Conservation (phyloP, 139 green algal species). For the Picochlorum sp. region DNA sequence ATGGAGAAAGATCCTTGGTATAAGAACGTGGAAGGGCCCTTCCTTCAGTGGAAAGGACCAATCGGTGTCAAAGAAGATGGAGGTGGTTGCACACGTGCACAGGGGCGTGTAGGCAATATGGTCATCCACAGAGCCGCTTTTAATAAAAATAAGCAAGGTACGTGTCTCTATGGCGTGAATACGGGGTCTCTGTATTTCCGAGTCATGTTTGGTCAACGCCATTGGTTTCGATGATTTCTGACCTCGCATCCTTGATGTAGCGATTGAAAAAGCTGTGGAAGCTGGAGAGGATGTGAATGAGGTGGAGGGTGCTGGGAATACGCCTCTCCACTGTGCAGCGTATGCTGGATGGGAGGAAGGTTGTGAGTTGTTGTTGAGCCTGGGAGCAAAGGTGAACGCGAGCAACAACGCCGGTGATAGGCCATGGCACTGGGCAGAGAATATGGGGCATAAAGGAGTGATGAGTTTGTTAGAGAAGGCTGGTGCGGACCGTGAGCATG, state of each 20-base stretch:
- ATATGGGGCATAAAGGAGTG: slow-evolving; percentile 66
- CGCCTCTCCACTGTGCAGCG: slow-evolving; percentile 68
- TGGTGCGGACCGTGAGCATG: slow-evolving; percentile 58
- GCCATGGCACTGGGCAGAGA: slow-evolving; percentile 74
- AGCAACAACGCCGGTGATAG: slow-evolving; percentile 89
- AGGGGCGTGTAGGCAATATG: slow-evolving; percentile 74
- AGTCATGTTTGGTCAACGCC: background rate
- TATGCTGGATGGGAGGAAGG: slow-evolving; percentile 82
- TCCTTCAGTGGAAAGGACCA: slow-evolving; percentile 59
- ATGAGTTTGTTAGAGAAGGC: slow-evolving; percentile 69
- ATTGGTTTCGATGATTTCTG: background rate
- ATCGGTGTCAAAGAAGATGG: slow-evolving; percentile 80
- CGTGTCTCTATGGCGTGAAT: background rate
- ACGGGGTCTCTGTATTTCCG: background rate
- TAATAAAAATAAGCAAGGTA: slow-evolving; percentile 57
- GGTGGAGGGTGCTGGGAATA: slow-evolving; percentile 87
- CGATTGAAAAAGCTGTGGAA: slow-evolving; percentile 47
- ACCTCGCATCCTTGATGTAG: slow-evolving; percentile 22
- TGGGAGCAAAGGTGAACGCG: slow-evolving; percentile 84
- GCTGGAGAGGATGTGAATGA: slow-evolving; percentile 76
- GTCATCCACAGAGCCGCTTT: slow-evolving; percentile 63
- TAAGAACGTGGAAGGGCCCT: slow-evolving; percentile 57
- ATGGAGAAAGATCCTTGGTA: slow-evolving; percentile 81
- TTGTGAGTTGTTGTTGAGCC: slow-evolving; percentile 63
- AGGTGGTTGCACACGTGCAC: slow-evolving; percentile 66